phyloP scores from a whole-genome alignment of 164 flowering plant species.

The Stephania yunnanensis region DNA sequence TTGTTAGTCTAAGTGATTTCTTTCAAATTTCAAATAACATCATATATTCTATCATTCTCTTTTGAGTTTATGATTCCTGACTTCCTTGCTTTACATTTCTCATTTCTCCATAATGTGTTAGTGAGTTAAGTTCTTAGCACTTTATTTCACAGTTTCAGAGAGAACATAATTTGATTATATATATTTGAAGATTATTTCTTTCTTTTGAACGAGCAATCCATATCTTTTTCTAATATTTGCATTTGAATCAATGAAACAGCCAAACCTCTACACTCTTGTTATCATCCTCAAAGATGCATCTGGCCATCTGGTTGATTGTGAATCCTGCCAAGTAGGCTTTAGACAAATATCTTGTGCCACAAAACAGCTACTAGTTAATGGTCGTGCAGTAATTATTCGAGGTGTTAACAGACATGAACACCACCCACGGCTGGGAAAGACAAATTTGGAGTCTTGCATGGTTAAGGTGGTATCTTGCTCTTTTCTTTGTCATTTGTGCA shows the following conservation, averaged over 20 bases:
- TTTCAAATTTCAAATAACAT: neutral
- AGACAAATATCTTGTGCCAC: conserved; percentile 69
- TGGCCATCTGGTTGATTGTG: conserved; percentile 73
- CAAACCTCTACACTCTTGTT: conserved; percentile 77
- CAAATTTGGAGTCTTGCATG: conserved; percentile 92
- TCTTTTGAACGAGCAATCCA: neutral
- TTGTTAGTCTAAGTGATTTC: neutral
- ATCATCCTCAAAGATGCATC: conserved; percentile 77
- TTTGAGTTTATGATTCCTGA: neutral
- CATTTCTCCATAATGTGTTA: neutral
- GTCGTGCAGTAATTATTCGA: conserved; percentile 68
- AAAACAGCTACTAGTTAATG: conserved; percentile 88
- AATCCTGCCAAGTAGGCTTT: conserved; percentile 88
- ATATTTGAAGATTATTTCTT: neutral
- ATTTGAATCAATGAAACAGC: conserved; percentile 41
- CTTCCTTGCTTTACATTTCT: conserved; percentile 1
- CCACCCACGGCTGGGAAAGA: conserved; percentile 94
- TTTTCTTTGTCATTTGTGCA: neutral
- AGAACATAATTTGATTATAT: neutral
- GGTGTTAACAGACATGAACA: conserved; percentile 98
- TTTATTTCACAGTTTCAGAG: neutral
- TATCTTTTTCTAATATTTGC: neutral
- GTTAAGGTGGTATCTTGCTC: conserved; percentile 50
- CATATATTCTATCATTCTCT: neutral
- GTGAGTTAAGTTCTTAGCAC: neutral